These are phyloP conservation scores for Pseudoneurospora amorphoporcata DNA, from an alignment of 495 filamentous ascomycete genomes.

Conservation along the genomic window DNA sequence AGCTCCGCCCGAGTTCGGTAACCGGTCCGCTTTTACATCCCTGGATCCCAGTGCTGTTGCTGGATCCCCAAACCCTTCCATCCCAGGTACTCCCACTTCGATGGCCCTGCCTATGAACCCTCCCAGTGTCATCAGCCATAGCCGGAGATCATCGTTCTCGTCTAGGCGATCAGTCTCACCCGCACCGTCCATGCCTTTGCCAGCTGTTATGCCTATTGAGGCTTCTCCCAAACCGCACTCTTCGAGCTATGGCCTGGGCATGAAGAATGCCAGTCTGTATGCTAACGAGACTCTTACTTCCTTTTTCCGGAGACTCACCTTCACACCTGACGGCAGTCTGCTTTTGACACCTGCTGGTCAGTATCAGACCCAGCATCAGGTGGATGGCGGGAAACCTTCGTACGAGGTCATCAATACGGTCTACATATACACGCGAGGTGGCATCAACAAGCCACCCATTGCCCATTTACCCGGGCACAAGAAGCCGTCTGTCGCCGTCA, in stretches of 20 bases:
- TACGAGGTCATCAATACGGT: conserved; percentile 95
- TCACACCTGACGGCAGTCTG: conserved; percentile 89
- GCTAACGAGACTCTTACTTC: conserved; percentile 96
- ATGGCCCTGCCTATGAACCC: conserved; percentile 94
- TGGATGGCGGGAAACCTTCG: conserved; percentile 58
- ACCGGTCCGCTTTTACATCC: conserved; percentile 44
- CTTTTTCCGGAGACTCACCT: conserved; percentile 90
- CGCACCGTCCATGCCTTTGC: conserved; percentile 88
- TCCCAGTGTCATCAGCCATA: conserved; percentile 75
- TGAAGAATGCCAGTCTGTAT: conserved; percentile 82
- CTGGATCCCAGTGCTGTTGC: conserved; percentile 44
- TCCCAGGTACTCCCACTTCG: conserved; percentile 88
- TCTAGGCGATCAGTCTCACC: conserved; percentile 89
- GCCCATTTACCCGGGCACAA: conserved; percentile 97
- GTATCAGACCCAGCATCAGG: conserved; percentile 69
- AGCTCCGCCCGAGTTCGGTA: conserved; percentile 69
- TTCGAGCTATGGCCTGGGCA: conserved; percentile 46
- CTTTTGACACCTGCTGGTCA: conserved; percentile 95
- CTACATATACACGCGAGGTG: conserved; percentile 94
- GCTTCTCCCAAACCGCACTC: conserved; percentile 68
- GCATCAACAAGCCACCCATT: conserved; percentile 93
- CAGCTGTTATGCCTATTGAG: conserved; percentile 92
- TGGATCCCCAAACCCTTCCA: conserved; percentile 79
- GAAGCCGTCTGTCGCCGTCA: conserved; percentile 93
- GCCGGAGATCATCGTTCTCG: conserved; percentile 88